Evolutionary conservation across 2,329 filamentous ascomycete genomes (phyloP), one percentile per base, ranked within the genome.

Genomic region (Colletotrichum higginsianum): DNA sequence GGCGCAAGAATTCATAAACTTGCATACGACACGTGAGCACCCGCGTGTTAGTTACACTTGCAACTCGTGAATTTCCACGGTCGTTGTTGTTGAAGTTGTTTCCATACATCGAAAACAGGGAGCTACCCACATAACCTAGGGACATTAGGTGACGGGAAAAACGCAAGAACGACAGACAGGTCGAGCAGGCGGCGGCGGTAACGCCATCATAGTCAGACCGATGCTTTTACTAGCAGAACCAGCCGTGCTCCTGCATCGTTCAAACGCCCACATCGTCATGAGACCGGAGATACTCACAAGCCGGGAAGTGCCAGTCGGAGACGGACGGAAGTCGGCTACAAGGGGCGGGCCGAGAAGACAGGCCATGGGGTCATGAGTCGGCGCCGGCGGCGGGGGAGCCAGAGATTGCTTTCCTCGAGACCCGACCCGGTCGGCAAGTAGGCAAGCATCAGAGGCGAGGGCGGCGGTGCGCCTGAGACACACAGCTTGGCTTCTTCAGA

Each of bases 301-400:
- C 52, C 68, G 68, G 58, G 68, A 58, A 53, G 38, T 63, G 53
- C 52, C 53, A 63, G 46, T 68, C 58, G 58, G 68, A 63, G 68
- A n/a, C 58, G 58, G 58, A 67, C 40, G 68, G 52, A 53, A 58
- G 44, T 65, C 58, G 65, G 68, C 26, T 68, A 47, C 53, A 26
- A 53, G 65, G 58, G 50, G 65, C 52, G 58, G 68, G 52, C 68
- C 68, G 64, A 58, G 6, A 21, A 58, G 42, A 67, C 64, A 49
- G 67, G 63, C n/a, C 38, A 67, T 60, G 64, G 67, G 64, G 65
- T 58, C 68, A 68, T 60, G 50, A 62, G 40, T 42, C 50, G 68
- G 65, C 15, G 52, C 68, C 58, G 65, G 58, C 57, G 42, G 68
- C 57, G 44, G 49, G 26, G 49, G 16, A 16, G 26, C 26, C 50